Base-by-base conservation (phyloP, 2,329 filamentous ascomycete species). In the Exophiala spinifera region DNA sequence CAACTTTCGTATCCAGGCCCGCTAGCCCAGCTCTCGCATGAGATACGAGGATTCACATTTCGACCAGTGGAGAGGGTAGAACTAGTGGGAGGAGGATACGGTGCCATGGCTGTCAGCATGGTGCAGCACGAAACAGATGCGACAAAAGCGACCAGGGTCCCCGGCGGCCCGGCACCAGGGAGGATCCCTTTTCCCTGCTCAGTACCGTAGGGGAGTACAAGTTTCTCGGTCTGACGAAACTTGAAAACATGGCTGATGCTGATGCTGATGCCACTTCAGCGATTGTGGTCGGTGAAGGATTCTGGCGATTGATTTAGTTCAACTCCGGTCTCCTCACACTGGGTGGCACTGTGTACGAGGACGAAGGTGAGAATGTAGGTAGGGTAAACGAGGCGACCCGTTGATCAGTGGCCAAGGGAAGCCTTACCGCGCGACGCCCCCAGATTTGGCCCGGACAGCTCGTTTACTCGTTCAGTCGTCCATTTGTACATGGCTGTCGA, bases 31-130 rank as follows among this genome's bases (percentile, higher is more conserved):
- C 53, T 42, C 48, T 49, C 44, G 48, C 56, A 45, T 52, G 52
- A 49, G 52, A 58, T 55, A 52, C 56, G 52, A 58, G 46, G 46
- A 45, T 50, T 33, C 17, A 21, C 23, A 23, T 25, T 19, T 7
- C 6, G 17, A 14, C 42, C 19, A 44, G 19, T n/a, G 23, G 20
- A 44, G 20, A 44, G 20, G 21, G n/a, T n/a, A n/a, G 19, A 20
- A 20, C 13, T 43, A 17, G 17, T 21, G 21, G 10, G 42, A 44
- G n/a, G n/a, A n/a, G n/a, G n/a, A n/a, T n/a, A n/a, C n/a, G 42
- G n/a, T 25, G 15, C 42, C 21, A 21, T 44, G 42, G 42, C 42
- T 44, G 42, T 44, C 42, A 44, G 42, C 42, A 44, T 11, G 20
- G 15, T 28, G 15, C 14, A 31, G 14, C 42, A 44, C 19, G 20